Conservation (phyloP, 2,329 filamentous ascomycete species). For the Didymella arachidicola region DNA sequence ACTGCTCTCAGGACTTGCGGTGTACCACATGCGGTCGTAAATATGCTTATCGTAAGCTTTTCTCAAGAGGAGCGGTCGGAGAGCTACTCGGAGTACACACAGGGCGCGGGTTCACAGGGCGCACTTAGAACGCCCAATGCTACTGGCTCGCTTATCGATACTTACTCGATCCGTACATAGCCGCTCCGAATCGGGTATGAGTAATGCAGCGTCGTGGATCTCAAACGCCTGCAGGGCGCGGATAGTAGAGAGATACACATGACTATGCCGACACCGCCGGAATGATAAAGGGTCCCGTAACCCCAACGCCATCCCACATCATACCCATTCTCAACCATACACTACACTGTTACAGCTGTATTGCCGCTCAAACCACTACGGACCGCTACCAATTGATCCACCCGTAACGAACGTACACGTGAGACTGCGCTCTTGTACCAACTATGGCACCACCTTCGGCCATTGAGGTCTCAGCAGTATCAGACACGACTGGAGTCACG, state of each 20-base stretch:
- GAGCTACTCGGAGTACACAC: constrained; percentile 20
- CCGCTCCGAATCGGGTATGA: constrained; percentile 36
- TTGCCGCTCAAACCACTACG: background rate
- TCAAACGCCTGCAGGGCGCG: constrained; percentile 35
- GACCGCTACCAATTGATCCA: background rate
- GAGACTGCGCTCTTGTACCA: background rate
- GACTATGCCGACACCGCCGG: constrained; percentile 12
- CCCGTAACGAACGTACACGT: background rate
- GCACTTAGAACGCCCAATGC: constrained; percentile 10
- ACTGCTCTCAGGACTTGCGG: background rate
- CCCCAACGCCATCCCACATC: constrained; percentile 1
- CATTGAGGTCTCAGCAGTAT: constrained; percentile 54
- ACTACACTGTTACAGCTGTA: background rate
- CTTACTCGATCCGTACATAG: constrained; percentile 45
- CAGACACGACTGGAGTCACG: constrained; percentile 58
- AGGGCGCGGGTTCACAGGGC: constrained; percentile 31
- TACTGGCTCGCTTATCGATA: constrained; percentile 30
- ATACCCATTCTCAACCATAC: background rate
- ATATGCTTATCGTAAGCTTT: constrained; percentile 4
- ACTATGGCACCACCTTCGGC: constrained; percentile 47
- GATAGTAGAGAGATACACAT: constrained; percentile 10
- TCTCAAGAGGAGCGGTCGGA: background rate
- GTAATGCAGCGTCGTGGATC: constrained; percentile 30
- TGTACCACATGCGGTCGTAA: background rate
- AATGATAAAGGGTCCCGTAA: constrained; percentile 19